Conservation (phyloP, 495 filamentous ascomycete species). For the Aspergillus funiculosus region DNA sequence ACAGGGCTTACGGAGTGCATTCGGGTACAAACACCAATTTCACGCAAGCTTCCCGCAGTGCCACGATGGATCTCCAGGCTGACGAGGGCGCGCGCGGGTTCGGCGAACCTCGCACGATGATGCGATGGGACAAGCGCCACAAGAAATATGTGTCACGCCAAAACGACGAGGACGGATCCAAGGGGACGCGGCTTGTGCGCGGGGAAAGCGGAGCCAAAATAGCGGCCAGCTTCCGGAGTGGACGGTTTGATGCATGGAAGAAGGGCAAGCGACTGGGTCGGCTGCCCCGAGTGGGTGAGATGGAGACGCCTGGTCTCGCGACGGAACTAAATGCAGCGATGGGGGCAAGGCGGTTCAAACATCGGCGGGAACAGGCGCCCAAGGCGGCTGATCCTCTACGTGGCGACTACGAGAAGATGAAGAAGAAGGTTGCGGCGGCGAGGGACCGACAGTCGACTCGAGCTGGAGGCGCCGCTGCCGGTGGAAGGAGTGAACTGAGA, state of each 20-base stretch:
- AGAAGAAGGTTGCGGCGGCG: slow-evolving; percentile 83
- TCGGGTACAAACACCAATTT: slow-evolving; percentile 72
- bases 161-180: slow-evolving; percentile 92
- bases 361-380: slow-evolving; percentile 77
- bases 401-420: slow-evolving; percentile 82
- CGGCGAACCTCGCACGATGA: slow-evolving; percentile 62
- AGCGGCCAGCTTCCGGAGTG: slow-evolving; percentile 83
- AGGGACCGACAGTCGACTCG: slow-evolving; percentile 54
- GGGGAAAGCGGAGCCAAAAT: slow-evolving; percentile 96
- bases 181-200: slow-evolving; percentile 73
- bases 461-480: slow-evolving; percentile 46
- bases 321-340: slow-evolving; percentile 26
- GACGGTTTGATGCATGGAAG: slow-evolving; percentile 88
- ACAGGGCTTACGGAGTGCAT: slow-evolving; percentile 86
- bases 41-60: slow-evolving; percentile 70
- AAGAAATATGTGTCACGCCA: slow-evolving; percentile 86
- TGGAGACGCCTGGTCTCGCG: slow-evolving; percentile 50
- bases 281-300: slow-evolving; percentile 75
- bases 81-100: slow-evolving; percentile 77
- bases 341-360: slow-evolving; percentile 57
- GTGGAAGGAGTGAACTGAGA: slow-evolving; percentile 75
- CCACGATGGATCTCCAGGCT: slow-evolving; percentile 81
- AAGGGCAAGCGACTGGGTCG: slow-evolving; percentile 72
- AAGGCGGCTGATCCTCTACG: slow-evolving; percentile 87
- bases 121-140: slow-evolving; percentile 95